phyloP scores from a whole-genome alignment of 2,329 filamentous ascomycete species.

The Orbilia blumenaviensis region DNA sequence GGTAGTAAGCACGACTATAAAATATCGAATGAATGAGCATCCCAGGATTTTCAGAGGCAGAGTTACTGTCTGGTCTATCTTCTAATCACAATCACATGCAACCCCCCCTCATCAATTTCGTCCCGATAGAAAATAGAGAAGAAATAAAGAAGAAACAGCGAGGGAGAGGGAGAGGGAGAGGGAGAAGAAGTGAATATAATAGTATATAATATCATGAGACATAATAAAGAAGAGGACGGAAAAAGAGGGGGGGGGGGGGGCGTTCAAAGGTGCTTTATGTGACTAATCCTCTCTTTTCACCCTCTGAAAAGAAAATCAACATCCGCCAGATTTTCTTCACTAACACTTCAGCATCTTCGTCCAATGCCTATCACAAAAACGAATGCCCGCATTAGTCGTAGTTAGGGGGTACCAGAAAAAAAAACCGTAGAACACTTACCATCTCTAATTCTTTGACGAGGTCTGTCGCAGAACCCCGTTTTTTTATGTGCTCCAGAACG shows the following conservation, averaged over 20 bases:
- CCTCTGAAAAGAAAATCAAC: conserved; percentile 97
- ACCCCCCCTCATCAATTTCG: not conserved
- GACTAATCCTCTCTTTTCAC: conserved; percentile 86
- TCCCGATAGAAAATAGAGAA: not conserved
- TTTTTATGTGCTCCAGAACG: conserved; percentile 84
- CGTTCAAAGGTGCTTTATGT: conserved; percentile 63
- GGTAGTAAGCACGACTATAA: too few species aligned
- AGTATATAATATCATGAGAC: too few species aligned
- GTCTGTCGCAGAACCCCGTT: conserved; percentile 77
- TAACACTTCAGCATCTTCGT: conserved; percentile 91
- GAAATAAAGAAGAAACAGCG: not conserved
- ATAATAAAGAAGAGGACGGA: too few species aligned
- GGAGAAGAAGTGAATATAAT: too few species aligned
- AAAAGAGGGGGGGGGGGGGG: too few species aligned
- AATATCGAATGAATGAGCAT: not conserved
- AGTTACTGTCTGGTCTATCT: not conserved
- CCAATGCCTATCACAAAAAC: conserved; percentile 71
- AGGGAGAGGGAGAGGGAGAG: not conserved
- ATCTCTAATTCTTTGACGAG: conserved; percentile 85
- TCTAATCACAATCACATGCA: not conserved
- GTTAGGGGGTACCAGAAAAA: not conserved
- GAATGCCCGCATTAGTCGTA: not conserved
- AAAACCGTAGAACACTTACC: conserved; percentile 67
- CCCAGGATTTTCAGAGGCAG: too few species aligned
- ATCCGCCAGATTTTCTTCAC: conserved; percentile 98